Evolutionary conservation across 2,329 filamentous ascomycete species (phyloP).

Genomic region (Colletotrichum kahawae): DNA sequence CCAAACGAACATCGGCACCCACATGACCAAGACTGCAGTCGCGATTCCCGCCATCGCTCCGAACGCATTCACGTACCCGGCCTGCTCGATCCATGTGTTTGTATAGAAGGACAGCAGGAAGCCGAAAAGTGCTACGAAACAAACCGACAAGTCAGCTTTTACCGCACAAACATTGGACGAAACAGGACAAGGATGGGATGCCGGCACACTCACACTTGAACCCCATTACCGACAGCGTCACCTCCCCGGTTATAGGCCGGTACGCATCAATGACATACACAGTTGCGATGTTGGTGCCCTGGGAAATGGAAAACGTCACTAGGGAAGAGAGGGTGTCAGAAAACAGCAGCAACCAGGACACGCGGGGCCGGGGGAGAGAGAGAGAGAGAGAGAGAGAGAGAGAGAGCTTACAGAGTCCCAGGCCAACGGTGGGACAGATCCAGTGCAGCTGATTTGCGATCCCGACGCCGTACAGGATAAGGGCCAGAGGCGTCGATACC

Average conservation of each 20-base stretch:
- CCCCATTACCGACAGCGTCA: conserved; percentile 55
- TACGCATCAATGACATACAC: conserved; percentile 65
- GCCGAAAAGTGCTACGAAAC: conserved; percentile 51
- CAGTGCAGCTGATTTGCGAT: conserved; percentile 53
- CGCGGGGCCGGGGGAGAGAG: conserved; percentile 7
- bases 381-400: conserved; percentile 7
- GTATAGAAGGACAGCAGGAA: conserved; percentile 66
- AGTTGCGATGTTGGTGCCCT: conserved; percentile 59
- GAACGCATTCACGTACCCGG: conserved; percentile 56
- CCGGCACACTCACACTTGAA: conserved; percentile 56
- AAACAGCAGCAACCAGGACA: not conserved
- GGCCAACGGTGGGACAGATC: conserved; percentile 60
- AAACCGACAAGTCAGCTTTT: conserved; percentile 10
- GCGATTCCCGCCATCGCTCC: conserved; percentile 63
- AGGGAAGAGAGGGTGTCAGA: not conserved
- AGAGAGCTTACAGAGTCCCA: conserved; percentile 52
- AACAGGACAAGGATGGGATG: not conserved
- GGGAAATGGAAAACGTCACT: conserved; percentile 62
- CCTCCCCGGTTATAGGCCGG: conserved; percentile 61
- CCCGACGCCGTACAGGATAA: conserved; percentile 53
- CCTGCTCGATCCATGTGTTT: conserved; percentile 58
- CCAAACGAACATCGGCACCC: conserved; percentile 57
- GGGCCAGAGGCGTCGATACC: conserved; percentile 50
- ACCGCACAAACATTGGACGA: not conserved
- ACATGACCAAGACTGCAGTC: conserved; percentile 48